Conservation (phyloP, 257 asterid genomes). For the Solanum ahanhuiri region DNA sequence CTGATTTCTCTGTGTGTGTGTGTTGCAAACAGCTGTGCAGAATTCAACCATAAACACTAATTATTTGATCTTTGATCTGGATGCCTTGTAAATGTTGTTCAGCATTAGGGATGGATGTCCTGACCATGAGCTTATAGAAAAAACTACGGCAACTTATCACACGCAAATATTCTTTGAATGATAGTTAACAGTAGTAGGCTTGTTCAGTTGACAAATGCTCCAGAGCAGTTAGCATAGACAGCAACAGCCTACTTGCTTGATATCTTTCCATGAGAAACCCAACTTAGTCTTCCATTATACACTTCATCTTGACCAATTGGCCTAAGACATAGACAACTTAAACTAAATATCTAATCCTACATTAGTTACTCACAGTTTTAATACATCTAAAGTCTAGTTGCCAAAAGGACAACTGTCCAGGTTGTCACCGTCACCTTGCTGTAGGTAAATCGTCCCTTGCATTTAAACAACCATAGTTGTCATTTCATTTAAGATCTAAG, state of each 20-base stretch:
- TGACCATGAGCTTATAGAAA: background rate
- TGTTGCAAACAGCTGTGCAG: background rate
- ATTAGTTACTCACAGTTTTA: background rate
- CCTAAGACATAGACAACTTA: background rate
- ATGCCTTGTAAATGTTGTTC: background rate
- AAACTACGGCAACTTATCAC: background rate
- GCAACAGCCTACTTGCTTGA: background rate
- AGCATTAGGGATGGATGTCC: background rate
- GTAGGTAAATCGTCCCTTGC: background rate
- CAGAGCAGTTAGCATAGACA: background rate
- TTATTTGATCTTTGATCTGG: background rate
- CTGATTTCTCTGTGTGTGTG: background rate
- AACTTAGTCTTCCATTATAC: background rate
- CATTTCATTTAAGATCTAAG: background rate
- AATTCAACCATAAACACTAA: background rate
- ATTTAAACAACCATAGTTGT: background rate
- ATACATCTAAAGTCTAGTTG: background rate
- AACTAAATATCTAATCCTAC: background rate
- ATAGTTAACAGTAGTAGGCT: background rate
- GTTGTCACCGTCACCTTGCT: background rate
- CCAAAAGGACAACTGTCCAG: background rate
- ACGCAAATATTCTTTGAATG: background rate
- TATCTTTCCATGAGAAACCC: background rate
- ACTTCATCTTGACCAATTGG: background rate
- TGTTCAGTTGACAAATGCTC: background rate